Percentiles rank a stretch among this genome's conserved stretches.
Conservation (phyloP, 441 rosid genomes). For the Gossypium aridum region DNA sequence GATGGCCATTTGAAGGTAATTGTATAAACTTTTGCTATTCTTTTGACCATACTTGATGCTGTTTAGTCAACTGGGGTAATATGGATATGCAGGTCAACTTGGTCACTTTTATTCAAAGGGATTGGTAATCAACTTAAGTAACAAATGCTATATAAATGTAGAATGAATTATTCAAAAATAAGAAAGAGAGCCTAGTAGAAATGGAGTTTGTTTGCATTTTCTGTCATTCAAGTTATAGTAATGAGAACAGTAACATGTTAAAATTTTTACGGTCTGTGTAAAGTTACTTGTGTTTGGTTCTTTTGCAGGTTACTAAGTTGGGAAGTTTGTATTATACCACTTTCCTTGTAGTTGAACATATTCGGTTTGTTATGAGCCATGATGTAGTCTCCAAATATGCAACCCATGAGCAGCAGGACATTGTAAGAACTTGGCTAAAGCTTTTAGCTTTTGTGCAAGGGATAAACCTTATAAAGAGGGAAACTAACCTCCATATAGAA, state of each 20-base stretch:
- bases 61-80: not conserved
- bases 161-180: not conserved
- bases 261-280: not conserved
- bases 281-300: slow-evolving; percentile 4
- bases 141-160: not conserved
- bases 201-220: not conserved
- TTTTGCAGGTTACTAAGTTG: slow-evolving; percentile 68
- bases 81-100: not conserved
- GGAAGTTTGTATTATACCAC: slow-evolving; percentile 58
- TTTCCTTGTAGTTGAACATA: slow-evolving; percentile 71
- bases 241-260: not conserved
- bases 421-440: slow-evolving; percentile 73
- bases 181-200: not conserved
- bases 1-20: slow-evolving; percentile 80
- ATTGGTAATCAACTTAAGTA: not conserved
- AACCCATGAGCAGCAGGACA: slow-evolving; percentile 51
- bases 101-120: not conserved
- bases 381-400: slow-evolving; percentile 62
- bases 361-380: slow-evolving; percentile 86
- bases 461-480: slow-evolving; percentile 84
- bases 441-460: slow-evolving; percentile 90
- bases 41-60: not conserved
- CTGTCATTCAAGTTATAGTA: not conserved
- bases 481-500: slow-evolving; percentile 65
- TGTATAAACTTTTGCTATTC: too few species aligned